A percentile compares a stretch with the other conserved stretches of the same genome.
These are phyloP conservation scores for Mortierella sp. DNA, from an alignment of 371 early-diverging fungal genomes.

Conservation along the genomic window DNA sequence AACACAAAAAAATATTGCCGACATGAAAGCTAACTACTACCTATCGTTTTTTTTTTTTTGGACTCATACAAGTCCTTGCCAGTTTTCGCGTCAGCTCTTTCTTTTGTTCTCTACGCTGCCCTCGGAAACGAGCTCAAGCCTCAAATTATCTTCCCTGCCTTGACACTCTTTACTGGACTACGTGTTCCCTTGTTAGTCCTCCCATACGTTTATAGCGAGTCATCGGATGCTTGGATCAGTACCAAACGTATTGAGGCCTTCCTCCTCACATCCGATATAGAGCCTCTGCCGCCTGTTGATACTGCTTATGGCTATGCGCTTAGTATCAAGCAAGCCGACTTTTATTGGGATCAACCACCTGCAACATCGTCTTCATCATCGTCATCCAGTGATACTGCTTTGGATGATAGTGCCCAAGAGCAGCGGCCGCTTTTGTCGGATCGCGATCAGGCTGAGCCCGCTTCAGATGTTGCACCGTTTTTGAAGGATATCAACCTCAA, in stretches of 20 bases:
- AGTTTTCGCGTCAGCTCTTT: conserved; percentile 61
- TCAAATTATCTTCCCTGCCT: conserved; percentile 56
- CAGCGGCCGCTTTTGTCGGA: conserved; percentile 20
- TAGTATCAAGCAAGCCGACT: conserved; percentile 61
- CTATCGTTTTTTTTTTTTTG: not conserved
- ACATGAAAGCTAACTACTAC: not conserved
- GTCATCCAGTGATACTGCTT: not conserved
- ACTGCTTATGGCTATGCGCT: conserved; percentile 53
- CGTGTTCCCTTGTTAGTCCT: conserved; percentile 78
- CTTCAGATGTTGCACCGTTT: conserved; percentile 2
- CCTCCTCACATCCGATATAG: conserved; percentile 71
- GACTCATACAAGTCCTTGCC: conserved; percentile 60
- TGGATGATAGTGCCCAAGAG: conserved; percentile 14
- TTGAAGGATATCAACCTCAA: conserved; percentile 70
- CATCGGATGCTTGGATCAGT: conserved; percentile 75
- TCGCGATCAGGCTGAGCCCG: not conserved
- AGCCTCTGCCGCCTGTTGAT: conserved; percentile 50
- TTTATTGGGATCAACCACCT: conserved; percentile 67
- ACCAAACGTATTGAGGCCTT: conserved; percentile 70
- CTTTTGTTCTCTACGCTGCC: conserved; percentile 55
- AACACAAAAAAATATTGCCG: not conserved
- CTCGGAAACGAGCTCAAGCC: conserved; percentile 54
- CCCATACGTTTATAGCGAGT: conserved; percentile 68
- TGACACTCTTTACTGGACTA: conserved; percentile 61
- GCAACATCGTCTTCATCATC: not conserved